Conservation (phyloP, 768 basidiomycete species). For the Lentinula sp. region DNA sequence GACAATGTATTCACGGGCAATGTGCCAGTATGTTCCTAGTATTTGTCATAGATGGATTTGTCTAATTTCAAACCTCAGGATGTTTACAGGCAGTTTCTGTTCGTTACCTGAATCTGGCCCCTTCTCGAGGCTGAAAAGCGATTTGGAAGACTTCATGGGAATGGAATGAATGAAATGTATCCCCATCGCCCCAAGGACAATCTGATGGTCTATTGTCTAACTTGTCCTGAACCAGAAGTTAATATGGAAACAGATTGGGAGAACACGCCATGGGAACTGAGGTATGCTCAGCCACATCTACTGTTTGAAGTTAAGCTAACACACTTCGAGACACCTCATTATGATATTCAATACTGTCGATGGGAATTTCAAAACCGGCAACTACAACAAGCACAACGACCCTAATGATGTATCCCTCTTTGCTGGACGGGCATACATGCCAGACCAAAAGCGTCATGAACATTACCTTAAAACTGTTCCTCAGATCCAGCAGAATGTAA, state of each 20-base stretch:
- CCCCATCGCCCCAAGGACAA: slow-evolving; percentile 7
- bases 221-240: slow-evolving; percentile 21
- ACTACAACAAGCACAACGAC: slow-evolving; percentile 15
- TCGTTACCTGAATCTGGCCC: slow-evolving; percentile 18
- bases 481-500: neutral
- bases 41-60: neutral
- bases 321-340: neutral
- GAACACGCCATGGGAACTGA: neutral
- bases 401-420: slow-evolving; percentile 15
- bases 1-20: slow-evolving; percentile 4
- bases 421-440: slow-evolving; percentile 11
- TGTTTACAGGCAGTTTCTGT: slow-evolving; percentile 15
- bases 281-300: slow-evolving; percentile 7
- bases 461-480: slow-evolving; percentile 8
- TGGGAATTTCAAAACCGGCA: slow-evolving; percentile 15
- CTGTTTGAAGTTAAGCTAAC: neutral
- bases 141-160: slow-evolving; percentile 14
- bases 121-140: slow-evolving; percentile 12
- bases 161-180: slow-evolving; percentile 11
- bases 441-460: slow-evolving; percentile 8
- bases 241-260: slow-evolving; percentile 17
- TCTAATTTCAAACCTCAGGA: neutral
- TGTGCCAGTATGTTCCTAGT: neutral
- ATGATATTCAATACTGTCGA: slow-evolving; percentile 11
- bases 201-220: slow-evolving; percentile 15